Conservation (phyloP, 805 yeast genomes). For the Maudiozyma pseudohumilis region DNA sequence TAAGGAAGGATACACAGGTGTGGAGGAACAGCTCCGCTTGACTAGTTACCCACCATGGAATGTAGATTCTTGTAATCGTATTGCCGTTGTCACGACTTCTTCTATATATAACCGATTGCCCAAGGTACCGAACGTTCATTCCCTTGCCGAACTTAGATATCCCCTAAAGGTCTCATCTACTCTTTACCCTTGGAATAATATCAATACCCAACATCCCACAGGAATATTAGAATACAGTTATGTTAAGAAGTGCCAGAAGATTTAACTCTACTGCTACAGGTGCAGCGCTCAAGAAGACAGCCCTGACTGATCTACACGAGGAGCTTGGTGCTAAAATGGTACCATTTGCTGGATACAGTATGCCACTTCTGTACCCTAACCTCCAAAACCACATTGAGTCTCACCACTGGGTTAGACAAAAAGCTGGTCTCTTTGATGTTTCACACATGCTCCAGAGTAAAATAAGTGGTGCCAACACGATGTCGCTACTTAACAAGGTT, state of each 20-base stretch:
- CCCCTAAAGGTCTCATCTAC: no score
- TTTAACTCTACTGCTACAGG: conserved; percentile 28
- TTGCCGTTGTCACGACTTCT: no score
- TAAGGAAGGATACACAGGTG: no score
- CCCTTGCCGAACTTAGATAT: no score
- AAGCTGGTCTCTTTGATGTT: conserved; percentile 90
- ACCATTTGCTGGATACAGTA: conserved; percentile 90
- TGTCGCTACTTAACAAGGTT: conserved; percentile 58
- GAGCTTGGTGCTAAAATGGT: conserved; percentile 82
- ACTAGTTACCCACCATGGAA: no score
- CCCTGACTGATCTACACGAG: conserved; percentile 72
- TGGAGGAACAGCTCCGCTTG: no score
- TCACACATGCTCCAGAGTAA: conserved; percentile 95
- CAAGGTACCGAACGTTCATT: no score
- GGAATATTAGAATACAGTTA: background rate
- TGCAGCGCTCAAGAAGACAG: conserved; percentile 46
- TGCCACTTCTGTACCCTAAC: conserved; percentile 78
- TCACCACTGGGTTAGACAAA: conserved; percentile 83
- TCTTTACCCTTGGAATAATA: no score
- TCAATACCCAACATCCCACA: background rate
- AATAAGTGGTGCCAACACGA: conserved; percentile 58
- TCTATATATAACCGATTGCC: no score
- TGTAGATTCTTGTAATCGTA: no score
- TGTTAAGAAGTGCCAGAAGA: conserved; percentile 15
- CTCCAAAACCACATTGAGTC: conserved; percentile 86